These are phyloP conservation scores for Colletotrichum incanum DNA, from an alignment of 2,329 filamentous ascomycete genomes.

Conservation along the genomic window DNA sequence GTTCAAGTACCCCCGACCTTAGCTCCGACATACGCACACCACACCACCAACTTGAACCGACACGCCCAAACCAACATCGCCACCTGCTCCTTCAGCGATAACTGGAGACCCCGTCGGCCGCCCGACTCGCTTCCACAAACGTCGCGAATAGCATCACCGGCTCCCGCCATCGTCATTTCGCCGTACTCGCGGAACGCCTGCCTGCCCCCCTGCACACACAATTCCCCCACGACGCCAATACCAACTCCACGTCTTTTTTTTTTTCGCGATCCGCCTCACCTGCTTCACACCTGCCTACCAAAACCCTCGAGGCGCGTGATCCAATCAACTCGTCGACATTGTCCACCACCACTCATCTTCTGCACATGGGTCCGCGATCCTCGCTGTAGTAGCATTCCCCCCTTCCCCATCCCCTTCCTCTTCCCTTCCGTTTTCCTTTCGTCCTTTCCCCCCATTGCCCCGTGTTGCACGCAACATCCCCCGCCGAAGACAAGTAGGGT, in stretches of 20 bases:
- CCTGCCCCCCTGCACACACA: neutral
- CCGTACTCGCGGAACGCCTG: conserved; percentile 13
- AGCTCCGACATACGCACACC: conserved; percentile 26
- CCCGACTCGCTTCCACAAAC: conserved; percentile 15
- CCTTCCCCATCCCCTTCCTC: conserved; percentile 18
- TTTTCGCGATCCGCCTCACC: conserved; percentile 43
- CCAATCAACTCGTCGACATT: conserved; percentile 5
- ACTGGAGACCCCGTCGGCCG: neutral
- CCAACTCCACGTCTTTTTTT: conserved; percentile 36
- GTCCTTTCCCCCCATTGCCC: neutral
- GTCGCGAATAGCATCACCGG: conserved; percentile 38
- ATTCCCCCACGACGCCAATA: conserved; percentile 19
- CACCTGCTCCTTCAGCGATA: conserved; percentile 21
- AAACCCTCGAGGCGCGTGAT: conserved; percentile 32
- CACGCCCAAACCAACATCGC: conserved; percentile 26
- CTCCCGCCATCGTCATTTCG: conserved; percentile 6
- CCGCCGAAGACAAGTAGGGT: neutral
- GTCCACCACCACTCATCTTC: conserved; percentile 15
- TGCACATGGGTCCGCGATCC: conserved; percentile 42
- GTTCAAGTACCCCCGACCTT: conserved; percentile 1
- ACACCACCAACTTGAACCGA: conserved; percentile 7
- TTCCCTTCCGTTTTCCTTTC: conserved; percentile 6
- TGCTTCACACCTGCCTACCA: conserved; percentile 16
- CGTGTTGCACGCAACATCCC: conserved; percentile 4
- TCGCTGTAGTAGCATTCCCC: conserved; percentile 28